Evolutionary conservation across 805 yeast species (phyloP).

Genomic region (Candida ipomoeae): DNA sequence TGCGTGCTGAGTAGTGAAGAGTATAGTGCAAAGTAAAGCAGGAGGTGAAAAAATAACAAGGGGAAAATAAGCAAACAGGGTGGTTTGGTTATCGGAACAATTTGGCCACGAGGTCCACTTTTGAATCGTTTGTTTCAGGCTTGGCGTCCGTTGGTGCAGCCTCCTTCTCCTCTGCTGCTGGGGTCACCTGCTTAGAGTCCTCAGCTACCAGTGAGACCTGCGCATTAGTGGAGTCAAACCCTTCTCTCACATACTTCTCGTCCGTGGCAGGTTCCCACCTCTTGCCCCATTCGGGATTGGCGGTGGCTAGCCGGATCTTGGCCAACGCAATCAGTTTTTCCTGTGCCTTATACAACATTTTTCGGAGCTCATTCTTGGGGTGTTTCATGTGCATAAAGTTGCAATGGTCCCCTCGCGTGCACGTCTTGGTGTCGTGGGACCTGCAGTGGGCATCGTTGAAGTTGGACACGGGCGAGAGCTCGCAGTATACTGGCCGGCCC

Average conservation of each 20-base stretch:
- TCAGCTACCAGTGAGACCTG: not conserved
- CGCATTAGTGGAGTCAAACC: not conserved
- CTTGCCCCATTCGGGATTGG: slow-evolving; percentile 15
- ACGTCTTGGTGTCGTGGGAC: slow-evolving; percentile 56
- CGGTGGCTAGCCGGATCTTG: slow-evolving; percentile 13
- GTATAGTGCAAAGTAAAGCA: no score
- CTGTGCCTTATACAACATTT: slow-evolving; percentile 38
- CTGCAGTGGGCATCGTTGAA: slow-evolving; percentile 73
- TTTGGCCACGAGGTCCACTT: slow-evolving; percentile 16
- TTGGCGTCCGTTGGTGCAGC: not conserved
- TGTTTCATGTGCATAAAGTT: slow-evolving; percentile 78
- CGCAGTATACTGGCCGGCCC: slow-evolving; percentile 73
- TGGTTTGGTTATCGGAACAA: slow-evolving; percentile 6
- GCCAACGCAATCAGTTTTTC: slow-evolving; percentile 23
- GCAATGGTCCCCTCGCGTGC: slow-evolving; percentile 80
- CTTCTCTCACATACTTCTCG: slow-evolving; percentile 5
- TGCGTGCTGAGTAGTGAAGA: no score
- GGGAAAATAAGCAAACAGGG: no score
- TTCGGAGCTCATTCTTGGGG: slow-evolving; percentile 45
- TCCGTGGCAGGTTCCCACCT: slow-evolving; percentile 17
- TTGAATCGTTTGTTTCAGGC: slow-evolving; percentile 5
- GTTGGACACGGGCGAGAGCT: slow-evolving; percentile 68
- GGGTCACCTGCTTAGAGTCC: not conserved
- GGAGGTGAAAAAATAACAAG: no score
- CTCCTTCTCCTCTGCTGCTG: not conserved